These are phyloP conservation scores for Pleurotus platypus DNA, from an alignment of 768 basidiomycete genomes.

Conservation along the genomic window DNA sequence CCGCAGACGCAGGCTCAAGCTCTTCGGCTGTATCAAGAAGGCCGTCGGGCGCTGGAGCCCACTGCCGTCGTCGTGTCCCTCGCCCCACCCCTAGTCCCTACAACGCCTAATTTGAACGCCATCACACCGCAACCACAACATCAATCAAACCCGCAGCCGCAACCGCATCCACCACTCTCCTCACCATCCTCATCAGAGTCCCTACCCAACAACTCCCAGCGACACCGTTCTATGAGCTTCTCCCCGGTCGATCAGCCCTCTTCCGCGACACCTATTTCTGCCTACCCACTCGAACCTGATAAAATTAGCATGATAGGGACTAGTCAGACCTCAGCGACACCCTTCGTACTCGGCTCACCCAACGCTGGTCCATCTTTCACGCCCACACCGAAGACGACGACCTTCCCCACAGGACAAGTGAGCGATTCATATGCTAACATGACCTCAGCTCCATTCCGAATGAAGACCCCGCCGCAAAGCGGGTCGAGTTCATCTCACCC, in stretches of 20 bases:
- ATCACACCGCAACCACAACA: neutral
- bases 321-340: slow-evolving; percentile 12
- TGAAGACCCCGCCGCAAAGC: neutral
- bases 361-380: neutral
- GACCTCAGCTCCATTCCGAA: neutral
- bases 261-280: slow-evolving; percentile 17
- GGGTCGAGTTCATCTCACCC: neutral
- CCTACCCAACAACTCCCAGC: slow-evolving; percentile 12
- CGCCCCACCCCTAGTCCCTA: neutral
- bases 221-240: slow-evolving; percentile 17
- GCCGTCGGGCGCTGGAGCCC: slow-evolving; percentile 25
- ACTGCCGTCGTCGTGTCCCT: slow-evolving; percentile 22
- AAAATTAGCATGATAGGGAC: neutral
- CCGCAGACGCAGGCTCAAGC: slow-evolving; percentile 15
- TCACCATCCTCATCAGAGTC: slow-evolving; percentile 33
- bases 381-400: neutral
- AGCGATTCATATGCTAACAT: neutral
- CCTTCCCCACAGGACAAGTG: neutral
- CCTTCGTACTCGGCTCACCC: neutral
- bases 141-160: neutral
- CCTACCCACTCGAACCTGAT: slow-evolving; percentile 13
- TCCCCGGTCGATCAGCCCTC: slow-evolving; percentile 22
- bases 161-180: slow-evolving; percentile 19
- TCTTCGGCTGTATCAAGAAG: slow-evolving; percentile 15
- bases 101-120: neutral